Conservation (phyloP, 2,329 filamentous ascomycete genomes). For the Botrytis deweyae region DNA sequence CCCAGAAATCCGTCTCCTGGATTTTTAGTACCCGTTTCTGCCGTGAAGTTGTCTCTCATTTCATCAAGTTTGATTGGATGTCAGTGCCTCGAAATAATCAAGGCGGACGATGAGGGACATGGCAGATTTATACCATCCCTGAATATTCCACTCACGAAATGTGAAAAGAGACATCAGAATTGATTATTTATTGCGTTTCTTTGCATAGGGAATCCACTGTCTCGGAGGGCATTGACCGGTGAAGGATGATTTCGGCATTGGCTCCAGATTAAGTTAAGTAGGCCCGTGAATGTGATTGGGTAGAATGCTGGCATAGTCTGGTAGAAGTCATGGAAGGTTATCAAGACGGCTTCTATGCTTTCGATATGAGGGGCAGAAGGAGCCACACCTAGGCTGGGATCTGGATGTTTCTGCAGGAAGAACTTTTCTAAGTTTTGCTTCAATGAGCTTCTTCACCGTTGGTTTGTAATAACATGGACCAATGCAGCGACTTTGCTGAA, state of each 20-base stretch:
- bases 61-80: constrained; percentile 9
- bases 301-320: constrained; percentile 6
- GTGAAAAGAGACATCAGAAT: constrained; percentile 2
- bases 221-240: constrained; percentile 19
- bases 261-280: constrained; percentile 8
- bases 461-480: neutral
- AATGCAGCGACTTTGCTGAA: neutral
- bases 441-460: constrained; percentile 15
- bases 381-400: constrained; percentile 1
- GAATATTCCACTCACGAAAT: constrained; percentile 18
- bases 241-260: constrained; percentile 15
- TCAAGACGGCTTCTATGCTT: constrained; percentile 10
- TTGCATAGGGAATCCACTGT: constrained; percentile 8
- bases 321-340: constrained; percentile 21
- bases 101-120: constrained; percentile 19
- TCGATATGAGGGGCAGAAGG: constrained; percentile 15
- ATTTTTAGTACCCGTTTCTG: constrained; percentile 13
- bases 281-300: constrained; percentile 4
- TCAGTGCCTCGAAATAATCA: neutral
- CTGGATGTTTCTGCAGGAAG: constrained; percentile 11
- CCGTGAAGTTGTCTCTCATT: constrained; percentile 17
- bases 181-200: neutral
- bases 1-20: constrained; percentile 22
- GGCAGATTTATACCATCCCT: constrained; percentile 16
- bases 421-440: neutral